Base-by-base conservation (phyloP, 345 rosid genomes). In the Hevea brasiliensis region DNA sequence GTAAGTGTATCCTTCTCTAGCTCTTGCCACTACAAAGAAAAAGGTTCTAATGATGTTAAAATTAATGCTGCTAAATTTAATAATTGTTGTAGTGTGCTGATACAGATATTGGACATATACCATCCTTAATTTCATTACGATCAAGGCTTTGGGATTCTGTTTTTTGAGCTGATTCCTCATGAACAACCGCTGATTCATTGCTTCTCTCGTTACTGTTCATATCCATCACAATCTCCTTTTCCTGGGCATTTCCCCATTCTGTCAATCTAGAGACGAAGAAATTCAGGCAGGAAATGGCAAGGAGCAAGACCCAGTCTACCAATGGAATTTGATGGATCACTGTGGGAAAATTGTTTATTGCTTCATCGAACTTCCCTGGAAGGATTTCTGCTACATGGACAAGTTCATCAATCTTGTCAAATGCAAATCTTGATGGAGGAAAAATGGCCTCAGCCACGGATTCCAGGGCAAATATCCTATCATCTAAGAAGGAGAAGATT, bases 181-280 rank as follows among this genome's bases (percentile, higher is more conserved):
- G 70, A 15, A 47, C 59, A 61, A 54, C 51, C 13, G 74, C 41
- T 0, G 84, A 77, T 67, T 72, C 85, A 20, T 11, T 18, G 35
- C 23, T 35, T 27, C 65, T 64, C 45, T 79, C 79, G 0, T 72
- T 74, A 24, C 76, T 77, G 64, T 76, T 75, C 3, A 67, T 74
- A 75, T 87, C 89, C 1, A 90, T 74, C 1, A 20, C 56, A 18
- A 91, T 83, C 21, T 89, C 90, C 65, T 89, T 88, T 69, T 93
- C 96, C 21, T 61, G 77, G 0, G 73, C 70, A 15, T 74, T 77
- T 40, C 27, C 87, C 87, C 82, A 72, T 2, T 78, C 61, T 15
- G 26, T 68, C 71, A 83, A 58, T 0, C 45, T 20, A 14, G 74
- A 76, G 21, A 74, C 61, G 53, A 83, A 68, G 51, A 77, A 80